A percentile compares a stretch with the other conserved stretches of the same genome.
Evolutionary conservation across 129 eudicot species (phyloP).

Genomic region (Gnaphalium uliginosum): DNA sequence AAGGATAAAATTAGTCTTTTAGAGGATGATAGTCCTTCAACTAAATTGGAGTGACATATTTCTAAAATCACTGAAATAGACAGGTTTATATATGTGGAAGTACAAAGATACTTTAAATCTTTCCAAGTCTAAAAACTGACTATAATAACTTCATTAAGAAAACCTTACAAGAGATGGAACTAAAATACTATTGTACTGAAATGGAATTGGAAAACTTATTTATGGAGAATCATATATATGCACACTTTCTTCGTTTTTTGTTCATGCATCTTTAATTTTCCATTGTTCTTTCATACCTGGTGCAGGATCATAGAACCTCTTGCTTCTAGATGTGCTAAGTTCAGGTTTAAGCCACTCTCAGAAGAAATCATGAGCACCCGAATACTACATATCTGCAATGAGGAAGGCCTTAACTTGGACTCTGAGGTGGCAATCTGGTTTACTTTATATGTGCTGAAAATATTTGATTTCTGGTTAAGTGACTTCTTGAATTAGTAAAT

Average conservation of each 20-base stretch:
- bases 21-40: background rate
- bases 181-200: background rate
- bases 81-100: background rate
- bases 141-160: background rate
- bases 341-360: slow-evolving; percentile 92
- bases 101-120: background rate
- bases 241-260: slow-evolving; percentile 1
- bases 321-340: slow-evolving; percentile 99
- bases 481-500: background rate
- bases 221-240: background rate
- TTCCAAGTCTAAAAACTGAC: too few species aligned
- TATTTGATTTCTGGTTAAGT: background rate
- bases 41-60: background rate
- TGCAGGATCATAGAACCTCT: slow-evolving; percentile 96
- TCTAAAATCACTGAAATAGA: slow-evolving; percentile 9
- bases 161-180: slow-evolving; percentile 7
- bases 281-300: slow-evolving; percentile 21
- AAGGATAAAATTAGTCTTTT: slow-evolving; percentile 4
- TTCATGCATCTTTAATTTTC: background rate
- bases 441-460: slow-evolving; percentile 11
- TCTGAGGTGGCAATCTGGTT: slow-evolving; percentile 52
- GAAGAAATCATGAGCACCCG: slow-evolving; percentile 86
- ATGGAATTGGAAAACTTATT: background rate
- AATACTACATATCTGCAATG: slow-evolving; percentile 68
- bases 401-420: slow-evolving; percentile 86